Evolutionary conservation across 2,329 filamentous ascomycete species (phyloP), one percentile per base, ranked within the genome.

Genomic region (Phoma sp.): DNA sequence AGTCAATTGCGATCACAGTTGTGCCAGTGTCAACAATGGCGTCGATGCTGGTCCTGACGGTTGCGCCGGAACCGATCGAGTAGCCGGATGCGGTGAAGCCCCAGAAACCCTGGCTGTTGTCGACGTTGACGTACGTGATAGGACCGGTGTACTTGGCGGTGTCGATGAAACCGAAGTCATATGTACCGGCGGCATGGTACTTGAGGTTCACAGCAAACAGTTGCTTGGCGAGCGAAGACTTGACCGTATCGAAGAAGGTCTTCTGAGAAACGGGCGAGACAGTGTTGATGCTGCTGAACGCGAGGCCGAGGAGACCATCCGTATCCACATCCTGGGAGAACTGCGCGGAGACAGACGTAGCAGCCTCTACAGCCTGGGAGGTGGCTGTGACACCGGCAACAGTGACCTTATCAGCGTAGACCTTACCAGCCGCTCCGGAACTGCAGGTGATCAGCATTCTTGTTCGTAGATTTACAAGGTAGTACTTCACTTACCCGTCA

Each of bases 21-120:
- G 88, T 90, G 49, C 88, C 88, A 2, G 88, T 91, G 76, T 91
- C 88, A 66, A 85, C 85, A 71, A 91, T 89, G 62, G 80, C 82
- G 37, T 71, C 62, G 71, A 85, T 81, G 56, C 75, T 67, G 41
- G 71, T 50, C 33, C 72, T 66, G 51, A 77, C 75, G 72, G 76
- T 61, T 24, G 65, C 45, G 17, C 69, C 69, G 55, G 71, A 71
- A 47, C 84, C 86, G 47, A 88, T 68, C 35, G 76, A 76, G 74
- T 86, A 88, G 19, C 82, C 84, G 22, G 78, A 77, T 10, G 84
- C 77, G 19, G 77, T 81, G 71, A 90, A 83, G 53, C 81, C 75
- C 88, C 88, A 90, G 78, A 83, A 88, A 4, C 85, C 84, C 55
- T 88, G 80, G 21, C 79, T 78, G 51, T 68, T 81, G 68, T 88